A percentile compares a stretch with the other conserved stretches of the same genome.
Evolutionary conservation across 1,139 yeast species (phyloP).

Genomic region (Blastobotrys illinoisensis): DNA sequence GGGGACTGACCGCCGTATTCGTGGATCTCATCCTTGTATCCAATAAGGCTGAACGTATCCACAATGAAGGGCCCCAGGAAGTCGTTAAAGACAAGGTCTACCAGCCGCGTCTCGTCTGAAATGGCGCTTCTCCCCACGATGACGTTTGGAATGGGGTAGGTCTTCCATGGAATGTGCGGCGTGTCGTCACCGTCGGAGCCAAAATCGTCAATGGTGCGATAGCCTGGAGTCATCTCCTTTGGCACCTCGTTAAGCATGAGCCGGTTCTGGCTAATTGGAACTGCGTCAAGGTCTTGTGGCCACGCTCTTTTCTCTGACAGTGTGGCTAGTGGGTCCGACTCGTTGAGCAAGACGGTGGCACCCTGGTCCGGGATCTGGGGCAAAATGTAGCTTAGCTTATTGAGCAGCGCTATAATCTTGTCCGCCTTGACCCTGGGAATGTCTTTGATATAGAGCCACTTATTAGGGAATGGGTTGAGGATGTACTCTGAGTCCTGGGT

Average conservation of each 20-base stretch:
- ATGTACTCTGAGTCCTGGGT: slow-evolving; percentile 76
- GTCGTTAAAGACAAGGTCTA: slow-evolving; percentile 73
- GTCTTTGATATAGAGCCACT: slow-evolving; percentile 57
- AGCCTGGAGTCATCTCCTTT: slow-evolving; percentile 47
- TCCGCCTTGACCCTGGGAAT: slow-evolving; percentile 50
- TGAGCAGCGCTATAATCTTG: slow-evolving; percentile 45
- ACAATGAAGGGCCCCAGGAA: slow-evolving; percentile 62
- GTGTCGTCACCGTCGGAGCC: slow-evolving; percentile 91
- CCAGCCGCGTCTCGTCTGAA: slow-evolving; percentile 31
- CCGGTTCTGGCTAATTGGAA: background rate
- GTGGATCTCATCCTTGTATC: slow-evolving; percentile 24
- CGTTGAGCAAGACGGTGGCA: background rate
- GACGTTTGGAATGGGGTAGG: slow-evolving; percentile 69
- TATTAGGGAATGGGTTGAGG: slow-evolving; percentile 79
- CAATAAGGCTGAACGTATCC: slow-evolving; percentile 43
- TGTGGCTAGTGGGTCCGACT: background rate
- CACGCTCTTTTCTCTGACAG: background rate
- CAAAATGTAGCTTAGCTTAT: slow-evolving; percentile 44
- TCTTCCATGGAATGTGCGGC: slow-evolving; percentile 55
- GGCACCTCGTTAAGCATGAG: background rate
- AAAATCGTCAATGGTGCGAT: slow-evolving; percentile 74
- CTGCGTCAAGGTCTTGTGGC: background rate
- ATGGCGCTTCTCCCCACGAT: slow-evolving; percentile 45
- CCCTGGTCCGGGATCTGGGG: slow-evolving; percentile 1
- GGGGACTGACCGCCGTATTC: slow-evolving; percentile 49